phyloP scores from a whole-genome alignment of 495 filamentous ascomycete species.

The Schizothecium vesticola region DNA sequence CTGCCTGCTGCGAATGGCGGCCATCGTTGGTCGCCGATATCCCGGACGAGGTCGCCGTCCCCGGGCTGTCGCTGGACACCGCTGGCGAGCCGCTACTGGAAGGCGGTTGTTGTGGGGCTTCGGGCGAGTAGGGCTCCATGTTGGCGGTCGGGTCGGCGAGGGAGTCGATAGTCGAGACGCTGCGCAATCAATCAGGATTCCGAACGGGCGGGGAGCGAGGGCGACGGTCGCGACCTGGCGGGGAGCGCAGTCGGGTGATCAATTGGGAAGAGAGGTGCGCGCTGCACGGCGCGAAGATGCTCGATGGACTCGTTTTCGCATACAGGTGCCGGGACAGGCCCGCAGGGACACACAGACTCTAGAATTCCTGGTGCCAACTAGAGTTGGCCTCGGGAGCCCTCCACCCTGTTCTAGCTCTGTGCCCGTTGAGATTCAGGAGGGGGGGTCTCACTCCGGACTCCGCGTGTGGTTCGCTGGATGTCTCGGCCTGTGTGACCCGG shows the following conservation, averaged over 20 bases:
- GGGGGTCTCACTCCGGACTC: background rate
- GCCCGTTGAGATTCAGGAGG: background rate
- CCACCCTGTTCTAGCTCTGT: background rate
- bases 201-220: background rate
- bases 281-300: background rate
- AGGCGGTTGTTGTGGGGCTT: conserved; percentile 31
- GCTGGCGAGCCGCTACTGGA: conserved; percentile 30
- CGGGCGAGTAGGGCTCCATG: conserved; percentile 31
- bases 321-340: background rate
- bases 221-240: background rate
- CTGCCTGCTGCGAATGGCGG: conserved; percentile 23
- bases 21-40: conserved; percentile 30
- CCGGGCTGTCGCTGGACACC: conserved; percentile 28
- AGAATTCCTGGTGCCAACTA: background rate
- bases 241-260: background rate
- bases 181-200: background rate
- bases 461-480: background rate
- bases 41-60: conserved; percentile 28
- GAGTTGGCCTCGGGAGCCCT: background rate
- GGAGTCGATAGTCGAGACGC: too few species aligned
- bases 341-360: background rate
- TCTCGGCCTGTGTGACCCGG: background rate
- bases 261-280: background rate
- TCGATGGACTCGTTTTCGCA: background rate
- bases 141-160: conserved; percentile 17